Conservation (phyloP, 2,329 filamentous ascomycete species). For the Fusarium sp. region DNA sequence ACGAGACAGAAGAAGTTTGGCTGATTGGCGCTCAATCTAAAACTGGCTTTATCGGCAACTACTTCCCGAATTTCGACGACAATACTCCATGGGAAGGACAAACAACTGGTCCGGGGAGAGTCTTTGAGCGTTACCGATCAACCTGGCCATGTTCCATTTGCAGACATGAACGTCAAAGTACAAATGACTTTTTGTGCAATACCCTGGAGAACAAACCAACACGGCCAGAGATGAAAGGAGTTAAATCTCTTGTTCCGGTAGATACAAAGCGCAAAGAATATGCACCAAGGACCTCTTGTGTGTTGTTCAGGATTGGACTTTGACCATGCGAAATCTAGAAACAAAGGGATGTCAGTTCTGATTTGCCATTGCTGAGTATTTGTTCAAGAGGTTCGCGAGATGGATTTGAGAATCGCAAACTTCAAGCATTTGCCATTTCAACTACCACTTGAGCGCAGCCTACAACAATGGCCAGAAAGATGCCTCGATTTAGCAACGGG, state of each 20-base stretch:
- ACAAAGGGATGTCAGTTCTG: constrained; percentile 8
- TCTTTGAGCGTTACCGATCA: not conserved
- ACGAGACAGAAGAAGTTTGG: not conserved
- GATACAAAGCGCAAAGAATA: not conserved
- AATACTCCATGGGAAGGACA: not conserved
- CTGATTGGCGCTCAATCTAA: not conserved
- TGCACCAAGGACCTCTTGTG: constrained; percentile 8
- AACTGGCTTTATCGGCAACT: not conserved
- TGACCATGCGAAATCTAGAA: not conserved
- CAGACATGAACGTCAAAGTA: not conserved
- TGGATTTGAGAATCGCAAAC: not conserved
- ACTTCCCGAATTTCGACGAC: not conserved
- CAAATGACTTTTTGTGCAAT: constrained; percentile 9
- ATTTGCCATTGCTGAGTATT: constrained; percentile 1
- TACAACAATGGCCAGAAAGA: not conserved
- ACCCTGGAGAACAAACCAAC: not conserved
- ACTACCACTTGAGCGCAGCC: not conserved
- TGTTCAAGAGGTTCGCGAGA: constrained; percentile 6
- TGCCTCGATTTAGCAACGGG: not conserved
- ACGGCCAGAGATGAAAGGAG: not conserved
- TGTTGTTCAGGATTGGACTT: constrained; percentile 5
- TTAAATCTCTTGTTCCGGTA: not conserved
- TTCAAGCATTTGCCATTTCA: not conserved
- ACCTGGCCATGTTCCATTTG: not conserved
- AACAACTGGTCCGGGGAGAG: not conserved